Conservation (phyloP, 768 basidiomycete species). For the Rossbeevera mucosa region DNA sequence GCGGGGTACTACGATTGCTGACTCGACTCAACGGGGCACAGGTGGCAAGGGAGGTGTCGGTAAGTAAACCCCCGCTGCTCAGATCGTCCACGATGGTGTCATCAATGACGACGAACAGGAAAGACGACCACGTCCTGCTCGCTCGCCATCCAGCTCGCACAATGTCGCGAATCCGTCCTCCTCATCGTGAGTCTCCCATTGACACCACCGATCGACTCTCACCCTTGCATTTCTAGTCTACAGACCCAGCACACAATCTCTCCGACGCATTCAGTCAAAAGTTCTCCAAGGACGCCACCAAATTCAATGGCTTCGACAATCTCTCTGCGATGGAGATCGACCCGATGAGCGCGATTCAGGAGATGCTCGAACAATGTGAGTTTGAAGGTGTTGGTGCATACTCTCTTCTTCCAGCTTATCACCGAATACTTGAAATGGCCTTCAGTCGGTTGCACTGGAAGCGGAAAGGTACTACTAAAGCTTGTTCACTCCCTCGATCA, state of each 20-base stretch:
- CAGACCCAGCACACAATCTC: constrained; percentile 99
- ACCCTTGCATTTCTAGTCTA: constrained; percentile 55
- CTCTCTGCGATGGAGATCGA: constrained; percentile 99
- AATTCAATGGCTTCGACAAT: constrained; percentile 96
- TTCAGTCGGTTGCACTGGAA: constrained; percentile 9
- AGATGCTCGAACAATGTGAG: constrained; percentile 96
- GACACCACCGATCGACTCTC: no score
- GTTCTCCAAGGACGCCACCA: constrained; percentile 98
- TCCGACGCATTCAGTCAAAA: constrained; percentile 99
- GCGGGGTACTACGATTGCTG: constrained; percentile 12
- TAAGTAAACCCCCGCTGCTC: constrained; percentile 38
- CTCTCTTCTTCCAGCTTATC: background rate
- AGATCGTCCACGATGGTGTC: background rate
- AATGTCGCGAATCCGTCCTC: constrained; percentile 89
- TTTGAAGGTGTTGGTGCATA: constrained; percentile 21
- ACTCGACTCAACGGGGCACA: constrained; percentile 31
- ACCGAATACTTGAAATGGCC: background rate
- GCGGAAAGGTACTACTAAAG: constrained; percentile 1
- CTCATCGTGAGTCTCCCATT: constrained; percentile 67
- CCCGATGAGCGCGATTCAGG: constrained; percentile 94
- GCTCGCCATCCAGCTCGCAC: constrained; percentile 92
- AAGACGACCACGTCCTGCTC: constrained; percentile 99
- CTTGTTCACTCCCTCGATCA: background rate
- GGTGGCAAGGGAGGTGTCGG: constrained; percentile 99
- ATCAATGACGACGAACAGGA: constrained; percentile 46